Evolutionary conservation across 2,329 filamentous ascomycete genomes (phyloP).

Genomic region (Westerdykella sp.): DNA sequence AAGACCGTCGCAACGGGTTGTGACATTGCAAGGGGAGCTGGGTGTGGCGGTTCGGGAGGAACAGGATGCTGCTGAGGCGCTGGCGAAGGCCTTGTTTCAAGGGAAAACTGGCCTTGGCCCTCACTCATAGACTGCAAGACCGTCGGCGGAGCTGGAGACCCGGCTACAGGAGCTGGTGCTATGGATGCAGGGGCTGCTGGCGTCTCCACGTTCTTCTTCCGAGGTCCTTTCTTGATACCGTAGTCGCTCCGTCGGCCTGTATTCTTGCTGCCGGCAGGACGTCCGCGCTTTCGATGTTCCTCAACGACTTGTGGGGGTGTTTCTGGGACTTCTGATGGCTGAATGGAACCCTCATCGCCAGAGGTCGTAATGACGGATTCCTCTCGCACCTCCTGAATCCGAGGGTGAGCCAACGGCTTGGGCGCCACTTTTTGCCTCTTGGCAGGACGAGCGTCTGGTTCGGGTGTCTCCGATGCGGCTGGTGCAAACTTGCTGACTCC

Average conservation of each 20-base stretch:
- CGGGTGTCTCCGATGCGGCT: slow-evolving; percentile 29
- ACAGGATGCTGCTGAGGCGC: slow-evolving; percentile 9
- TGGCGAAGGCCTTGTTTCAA: slow-evolving; percentile 20
- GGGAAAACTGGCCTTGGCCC: slow-evolving; percentile 33
- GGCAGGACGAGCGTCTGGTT: slow-evolving; percentile 26
- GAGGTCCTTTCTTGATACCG: slow-evolving; percentile 46
- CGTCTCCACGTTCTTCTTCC: slow-evolving; percentile 30
- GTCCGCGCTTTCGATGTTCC: slow-evolving; percentile 27
- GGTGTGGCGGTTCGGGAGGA: neutral
- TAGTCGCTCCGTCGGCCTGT: slow-evolving; percentile 42
- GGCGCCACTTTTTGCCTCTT: slow-evolving; percentile 25
- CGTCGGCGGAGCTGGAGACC: slow-evolving; percentile 19
- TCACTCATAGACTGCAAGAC: slow-evolving; percentile 33
- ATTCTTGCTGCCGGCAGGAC: slow-evolving; percentile 44
- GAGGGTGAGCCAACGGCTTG: slow-evolving; percentile 34
- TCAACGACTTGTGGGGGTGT: slow-evolving; percentile 17
- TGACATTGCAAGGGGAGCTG: slow-evolving; percentile 16
- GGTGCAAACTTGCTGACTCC: slow-evolving; percentile 29
- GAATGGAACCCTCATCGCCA: slow-evolving; percentile 31
- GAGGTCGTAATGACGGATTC: slow-evolving; percentile 36
- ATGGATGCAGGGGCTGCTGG: slow-evolving; percentile 14
- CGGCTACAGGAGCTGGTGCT: slow-evolving; percentile 8
- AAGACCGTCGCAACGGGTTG: slow-evolving; percentile 31
- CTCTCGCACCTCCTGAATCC: slow-evolving; percentile 44
- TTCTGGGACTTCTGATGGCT: slow-evolving; percentile 2